phyloP scores from a whole-genome alignment of 345 rosid species.

The Capsella bursapastoris region DNA sequence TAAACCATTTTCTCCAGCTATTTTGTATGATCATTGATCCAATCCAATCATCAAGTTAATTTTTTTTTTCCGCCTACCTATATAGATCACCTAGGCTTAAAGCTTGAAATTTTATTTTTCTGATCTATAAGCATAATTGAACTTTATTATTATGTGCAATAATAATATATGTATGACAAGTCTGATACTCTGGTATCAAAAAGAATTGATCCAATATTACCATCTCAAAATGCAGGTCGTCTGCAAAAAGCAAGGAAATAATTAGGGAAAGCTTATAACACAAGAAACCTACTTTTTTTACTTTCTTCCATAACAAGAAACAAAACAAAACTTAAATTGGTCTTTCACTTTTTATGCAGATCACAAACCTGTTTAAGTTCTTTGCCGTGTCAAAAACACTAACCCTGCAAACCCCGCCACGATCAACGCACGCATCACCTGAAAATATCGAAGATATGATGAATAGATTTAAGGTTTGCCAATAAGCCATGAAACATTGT shows the following conservation, averaged over 20 bases:
- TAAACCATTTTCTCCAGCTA: neutral
- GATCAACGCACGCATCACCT: constrained; percentile 45
- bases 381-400: constrained; percentile 44
- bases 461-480: neutral
- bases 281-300: constrained; percentile 27
- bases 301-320: constrained; percentile 27
- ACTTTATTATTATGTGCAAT: constrained; percentile 16
- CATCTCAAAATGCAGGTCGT: constrained; percentile 25
- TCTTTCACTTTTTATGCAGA: constrained; percentile 7
- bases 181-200: neutral
- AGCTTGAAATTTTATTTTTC: neutral
- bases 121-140: neutral
- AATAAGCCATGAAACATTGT: neutral
- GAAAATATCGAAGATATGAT: constrained; percentile 11
- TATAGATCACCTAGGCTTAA: constrained; percentile 5
- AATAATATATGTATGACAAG: constrained; percentile 1
- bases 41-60: neutral
- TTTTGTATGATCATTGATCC: neutral
- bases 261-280: constrained; percentile 1
- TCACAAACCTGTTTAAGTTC: constrained; percentile 36
- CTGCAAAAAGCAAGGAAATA: constrained; percentile 14
- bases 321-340: neutral
- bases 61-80: neutral
- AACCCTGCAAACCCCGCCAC: constrained; percentile 45
- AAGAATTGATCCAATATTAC: constrained; percentile 20